Evolutionary conservation across 805 yeast genomes (phyloP).

Genomic region (Starmerella roubikii): DNA sequence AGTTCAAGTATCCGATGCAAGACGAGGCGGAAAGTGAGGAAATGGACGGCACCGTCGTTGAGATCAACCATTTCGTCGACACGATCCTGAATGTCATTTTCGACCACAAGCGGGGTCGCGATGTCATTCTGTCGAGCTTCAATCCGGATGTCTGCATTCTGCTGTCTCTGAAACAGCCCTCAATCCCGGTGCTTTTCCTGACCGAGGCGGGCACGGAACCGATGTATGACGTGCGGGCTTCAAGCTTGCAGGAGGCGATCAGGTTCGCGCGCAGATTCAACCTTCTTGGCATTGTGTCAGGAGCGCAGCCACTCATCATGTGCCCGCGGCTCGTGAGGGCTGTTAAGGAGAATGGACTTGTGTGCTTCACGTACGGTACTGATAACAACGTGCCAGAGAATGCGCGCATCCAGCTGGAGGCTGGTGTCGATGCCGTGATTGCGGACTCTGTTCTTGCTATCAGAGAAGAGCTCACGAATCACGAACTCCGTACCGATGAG

Average conservation of each 20-base stretch:
- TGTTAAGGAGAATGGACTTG: constrained; percentile 82
- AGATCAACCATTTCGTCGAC: constrained; percentile 78
- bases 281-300: constrained; percentile 79
- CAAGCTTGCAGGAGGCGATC: constrained; percentile 79
- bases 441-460: constrained; percentile 90
- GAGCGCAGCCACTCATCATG: constrained; percentile 70
- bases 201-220: constrained; percentile 73
- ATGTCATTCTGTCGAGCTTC: constrained; percentile 80
- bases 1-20: constrained; percentile 87
- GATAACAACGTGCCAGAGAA: constrained; percentile 73
- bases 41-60: constrained; percentile 72
- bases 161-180: constrained; percentile 81
- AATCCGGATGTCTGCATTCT: constrained; percentile 86
- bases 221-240: constrained; percentile 87
- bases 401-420: constrained; percentile 72
- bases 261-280: constrained; percentile 87
- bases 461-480: constrained; percentile 70
- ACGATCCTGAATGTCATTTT: constrained; percentile 69
- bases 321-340: constrained; percentile 83
- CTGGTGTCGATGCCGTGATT: constrained; percentile 97
- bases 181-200: constrained; percentile 77
- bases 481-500: no score
- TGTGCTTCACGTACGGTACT: constrained; percentile 83
- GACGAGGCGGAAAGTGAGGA: constrained; percentile 84
- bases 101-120: constrained; percentile 66